These are phyloP conservation scores for Candida argentea DNA, from an alignment of 805 yeast species.

Conservation along the genomic window DNA sequence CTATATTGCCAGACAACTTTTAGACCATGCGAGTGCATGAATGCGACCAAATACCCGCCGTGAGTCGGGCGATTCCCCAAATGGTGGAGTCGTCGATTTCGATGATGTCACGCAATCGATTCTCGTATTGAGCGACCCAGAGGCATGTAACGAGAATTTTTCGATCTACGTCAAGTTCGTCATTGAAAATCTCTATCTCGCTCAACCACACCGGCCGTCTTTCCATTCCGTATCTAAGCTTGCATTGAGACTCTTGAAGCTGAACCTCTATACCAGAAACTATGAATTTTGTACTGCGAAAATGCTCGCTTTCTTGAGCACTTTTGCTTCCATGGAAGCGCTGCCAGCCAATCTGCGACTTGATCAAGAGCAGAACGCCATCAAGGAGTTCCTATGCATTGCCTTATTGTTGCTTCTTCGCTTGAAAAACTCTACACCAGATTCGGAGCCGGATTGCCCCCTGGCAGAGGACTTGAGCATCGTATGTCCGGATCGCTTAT, in stretches of 20 bases:
- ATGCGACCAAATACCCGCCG: too few relatives aligned
- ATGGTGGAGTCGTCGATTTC: not conserved
- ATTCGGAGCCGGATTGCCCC: conserved; percentile 5
- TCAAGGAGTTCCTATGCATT: conserved; percentile 28
- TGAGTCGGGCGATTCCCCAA: not conserved
- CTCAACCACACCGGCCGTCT: conserved; percentile 4
- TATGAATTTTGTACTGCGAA: conserved; percentile 27
- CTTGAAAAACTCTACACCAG: conserved; percentile 12
- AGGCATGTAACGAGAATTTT: conserved; percentile 29
- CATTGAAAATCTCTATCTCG: conserved; percentile 22
- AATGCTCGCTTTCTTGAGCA: conserved; percentile 21
- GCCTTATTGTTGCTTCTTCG: conserved; percentile 23
- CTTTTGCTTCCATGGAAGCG: conserved; percentile 13
- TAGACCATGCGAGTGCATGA: too few relatives aligned
- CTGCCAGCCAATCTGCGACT: conserved; percentile 2
- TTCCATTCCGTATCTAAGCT: conserved; percentile 23
- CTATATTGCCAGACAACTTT: too few relatives aligned
- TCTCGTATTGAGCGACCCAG: conserved; percentile 27
- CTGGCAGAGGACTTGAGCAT: conserved; percentile 6
- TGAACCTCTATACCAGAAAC: conserved; percentile 30
- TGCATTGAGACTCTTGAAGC: conserved; percentile 25
- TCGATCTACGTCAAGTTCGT: conserved; percentile 23
- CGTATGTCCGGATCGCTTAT: conserved; percentile 10
- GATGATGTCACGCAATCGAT: conserved; percentile 9
- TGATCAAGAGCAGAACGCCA: conserved; percentile 11